Evolutionary conservation across 345 rosid species (phyloP).

Genomic region (thale cress (Arabidopsis thaliana)): DNA sequence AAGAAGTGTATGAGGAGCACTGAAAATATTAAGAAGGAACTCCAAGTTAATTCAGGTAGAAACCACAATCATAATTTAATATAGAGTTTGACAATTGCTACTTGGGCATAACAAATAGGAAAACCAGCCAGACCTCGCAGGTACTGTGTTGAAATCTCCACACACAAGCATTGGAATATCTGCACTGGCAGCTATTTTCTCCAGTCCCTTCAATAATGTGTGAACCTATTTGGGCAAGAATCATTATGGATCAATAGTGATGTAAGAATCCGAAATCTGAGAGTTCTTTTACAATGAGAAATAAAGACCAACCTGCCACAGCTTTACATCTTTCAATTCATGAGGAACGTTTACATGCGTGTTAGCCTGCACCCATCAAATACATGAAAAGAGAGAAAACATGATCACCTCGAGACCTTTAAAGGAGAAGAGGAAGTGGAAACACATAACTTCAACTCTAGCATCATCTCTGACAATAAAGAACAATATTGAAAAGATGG

Average conservation of each 20-base stretch:
- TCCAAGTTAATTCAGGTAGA: conserved; percentile 18
- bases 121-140: conserved; percentile 69
- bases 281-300: conserved; percentile 10
- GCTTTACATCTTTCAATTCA: conserved; percentile 94
- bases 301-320: conserved; percentile 80
- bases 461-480: not conserved
- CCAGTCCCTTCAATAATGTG: conserved; percentile 93
- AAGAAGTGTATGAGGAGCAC: conserved; percentile 97
- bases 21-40: conserved; percentile 49
- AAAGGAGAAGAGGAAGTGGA: conserved; percentile 3
- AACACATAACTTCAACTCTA: not conserved
- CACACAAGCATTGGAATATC: conserved; percentile 99
- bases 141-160: conserved; percentile 93
- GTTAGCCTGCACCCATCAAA: conserved; percentile 72
- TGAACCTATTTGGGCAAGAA: conserved; percentile 66
- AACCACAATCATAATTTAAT: conserved; percentile 8
- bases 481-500: not conserved
- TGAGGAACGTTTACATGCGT: conserved; percentile 87
- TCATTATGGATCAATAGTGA: conserved; percentile 24
- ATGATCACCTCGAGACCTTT: conserved; percentile 23
- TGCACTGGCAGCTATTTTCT: conserved; percentile 95
- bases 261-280: not conserved
- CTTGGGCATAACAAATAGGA: conserved; percentile 12
- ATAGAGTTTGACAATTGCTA: conserved; percentile 13
- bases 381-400: conserved; percentile 11